Evolutionary conservation across 1,139 yeast species (phyloP).

Genomic region (Geotrichum aggregatum): DNA sequence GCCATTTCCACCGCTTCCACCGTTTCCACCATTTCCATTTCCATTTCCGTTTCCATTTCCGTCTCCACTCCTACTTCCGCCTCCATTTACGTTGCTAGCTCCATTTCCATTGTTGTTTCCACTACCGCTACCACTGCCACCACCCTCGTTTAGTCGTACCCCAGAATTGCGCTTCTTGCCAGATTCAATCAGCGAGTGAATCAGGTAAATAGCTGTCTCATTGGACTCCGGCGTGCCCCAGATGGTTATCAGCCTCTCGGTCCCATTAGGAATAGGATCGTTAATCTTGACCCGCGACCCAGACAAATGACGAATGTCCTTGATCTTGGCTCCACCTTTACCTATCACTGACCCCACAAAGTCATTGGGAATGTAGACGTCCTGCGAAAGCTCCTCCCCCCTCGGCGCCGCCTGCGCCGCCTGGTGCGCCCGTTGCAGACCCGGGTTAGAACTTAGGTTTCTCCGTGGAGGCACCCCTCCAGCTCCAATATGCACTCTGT

Average conservation of each 20-base stretch:
- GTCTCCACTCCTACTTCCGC: no score
- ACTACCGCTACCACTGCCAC: not conserved
- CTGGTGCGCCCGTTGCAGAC: conserved; percentile 26
- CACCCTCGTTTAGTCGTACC: conserved; percentile 3
- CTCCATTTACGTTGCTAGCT: no score
- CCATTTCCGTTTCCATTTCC: no score
- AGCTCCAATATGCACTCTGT: conserved; percentile 10
- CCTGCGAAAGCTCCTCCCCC: conserved; percentile 57
- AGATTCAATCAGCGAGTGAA: conserved; percentile 68
- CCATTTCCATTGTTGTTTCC: no score
- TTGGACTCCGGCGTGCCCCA: conserved; percentile 68
- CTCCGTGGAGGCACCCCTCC: conserved; percentile 12
- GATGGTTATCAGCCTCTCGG: conserved; percentile 62
- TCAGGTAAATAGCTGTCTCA: conserved; percentile 71
- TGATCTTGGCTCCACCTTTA: conserved; percentile 77
- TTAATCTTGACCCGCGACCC: conserved; percentile 74
- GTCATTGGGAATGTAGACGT: conserved; percentile 68
- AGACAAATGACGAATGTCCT: conserved; percentile 69
- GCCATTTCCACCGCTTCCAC: no score
- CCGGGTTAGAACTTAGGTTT: conserved; percentile 16
- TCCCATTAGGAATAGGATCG: conserved; percentile 42
- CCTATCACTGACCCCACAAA: conserved; percentile 85
- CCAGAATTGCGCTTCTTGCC: conserved; percentile 41
- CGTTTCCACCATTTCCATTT: no score
- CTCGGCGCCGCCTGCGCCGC: conserved; percentile 32